phyloP scores from a whole-genome alignment of 106 monocot genomes.

The Narthecium ossifragum region DNA sequence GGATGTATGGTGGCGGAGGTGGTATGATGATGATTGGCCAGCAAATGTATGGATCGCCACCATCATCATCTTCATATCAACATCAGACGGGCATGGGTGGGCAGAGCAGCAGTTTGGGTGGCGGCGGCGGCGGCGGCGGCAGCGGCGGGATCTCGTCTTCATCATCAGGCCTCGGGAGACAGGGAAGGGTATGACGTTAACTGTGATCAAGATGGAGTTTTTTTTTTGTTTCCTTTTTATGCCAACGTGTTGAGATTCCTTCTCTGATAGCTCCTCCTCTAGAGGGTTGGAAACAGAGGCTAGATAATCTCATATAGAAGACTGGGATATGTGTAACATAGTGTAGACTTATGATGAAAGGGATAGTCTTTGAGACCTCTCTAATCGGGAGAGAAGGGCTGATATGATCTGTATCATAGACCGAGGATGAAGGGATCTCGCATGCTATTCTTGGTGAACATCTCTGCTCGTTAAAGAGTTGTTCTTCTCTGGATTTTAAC shows the following conservation, averaged over 20 bases:
- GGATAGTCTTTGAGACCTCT: too few relatives aligned
- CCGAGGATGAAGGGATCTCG: not conserved
- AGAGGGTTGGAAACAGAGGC: too few relatives aligned
- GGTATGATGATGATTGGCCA: constrained; percentile 28
- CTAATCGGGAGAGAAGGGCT: not conserved
- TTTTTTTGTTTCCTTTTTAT: not conserved
- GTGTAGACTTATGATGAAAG: not conserved
- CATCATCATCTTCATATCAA: constrained; percentile 5
- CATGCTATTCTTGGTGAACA: not conserved
- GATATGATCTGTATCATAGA: not conserved
- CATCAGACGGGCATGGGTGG: constrained; percentile 12
- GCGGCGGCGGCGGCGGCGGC: constrained; percentile 4
- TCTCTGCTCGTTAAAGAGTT: not conserved
- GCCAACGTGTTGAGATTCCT: not conserved
- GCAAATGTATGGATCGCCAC: constrained; percentile 20
- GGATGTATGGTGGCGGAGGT: constrained; percentile 8
- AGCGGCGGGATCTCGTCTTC: constrained; percentile 2
- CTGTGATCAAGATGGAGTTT: not conserved
- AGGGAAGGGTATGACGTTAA: constrained; percentile 3
- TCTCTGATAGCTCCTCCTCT: not conserved
- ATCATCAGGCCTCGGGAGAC: constrained; percentile 14
- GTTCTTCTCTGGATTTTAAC: not conserved
- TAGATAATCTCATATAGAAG: not conserved
- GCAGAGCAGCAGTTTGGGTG: not conserved
- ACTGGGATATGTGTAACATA: not conserved